Evolutionary conservation across 2,329 filamentous ascomycete species (phyloP).

Genomic region (Colletotrichum aenigma): DNA sequence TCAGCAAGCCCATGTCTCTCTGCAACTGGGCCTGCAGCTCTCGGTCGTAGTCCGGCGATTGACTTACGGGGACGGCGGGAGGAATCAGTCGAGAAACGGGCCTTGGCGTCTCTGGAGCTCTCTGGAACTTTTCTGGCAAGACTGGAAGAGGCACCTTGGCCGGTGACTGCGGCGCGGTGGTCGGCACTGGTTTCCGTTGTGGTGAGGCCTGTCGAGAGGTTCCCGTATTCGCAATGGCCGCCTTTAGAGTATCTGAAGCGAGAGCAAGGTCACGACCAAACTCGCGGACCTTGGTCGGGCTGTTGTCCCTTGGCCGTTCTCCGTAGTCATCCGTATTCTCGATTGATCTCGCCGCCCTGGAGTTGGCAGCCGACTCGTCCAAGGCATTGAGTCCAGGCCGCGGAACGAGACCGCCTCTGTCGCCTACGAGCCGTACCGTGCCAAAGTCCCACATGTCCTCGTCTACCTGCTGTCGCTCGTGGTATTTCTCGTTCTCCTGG

Average conservation of each 20-base stretch:
- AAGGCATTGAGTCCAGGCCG: constrained; percentile 69
- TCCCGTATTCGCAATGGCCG: constrained; percentile 43
- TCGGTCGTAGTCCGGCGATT: constrained; percentile 65
- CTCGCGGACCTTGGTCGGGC: constrained; percentile 57
- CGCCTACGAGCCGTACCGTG: constrained; percentile 82
- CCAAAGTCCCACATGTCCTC: constrained; percentile 99
- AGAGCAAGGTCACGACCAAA: constrained; percentile 44
- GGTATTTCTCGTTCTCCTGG: constrained; percentile 59
- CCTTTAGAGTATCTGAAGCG: constrained; percentile 59
- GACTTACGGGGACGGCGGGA: constrained; percentile 44
- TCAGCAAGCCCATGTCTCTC: constrained; percentile 63
- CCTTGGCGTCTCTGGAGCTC: constrained; percentile 49
- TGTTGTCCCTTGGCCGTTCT: constrained; percentile 54
- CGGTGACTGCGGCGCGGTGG: constrained; percentile 50
- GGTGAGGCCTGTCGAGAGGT: constrained; percentile 65
- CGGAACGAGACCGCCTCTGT: constrained; percentile 60
- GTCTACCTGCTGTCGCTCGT: constrained; percentile 62
- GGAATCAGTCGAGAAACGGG: constrained; percentile 50
- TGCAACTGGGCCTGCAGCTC: constrained; percentile 67
- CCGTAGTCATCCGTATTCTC: constrained; percentile 56
- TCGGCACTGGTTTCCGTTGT: constrained; percentile 58
- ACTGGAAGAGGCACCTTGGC: constrained; percentile 64
- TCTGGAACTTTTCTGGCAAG: constrained; percentile 55
- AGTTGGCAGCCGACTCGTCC: constrained; percentile 83
- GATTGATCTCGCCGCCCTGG: constrained; percentile 62